Conservation (phyloP, 2,329 filamentous ascomycete genomes). For the Diaporthe citri region DNA sequence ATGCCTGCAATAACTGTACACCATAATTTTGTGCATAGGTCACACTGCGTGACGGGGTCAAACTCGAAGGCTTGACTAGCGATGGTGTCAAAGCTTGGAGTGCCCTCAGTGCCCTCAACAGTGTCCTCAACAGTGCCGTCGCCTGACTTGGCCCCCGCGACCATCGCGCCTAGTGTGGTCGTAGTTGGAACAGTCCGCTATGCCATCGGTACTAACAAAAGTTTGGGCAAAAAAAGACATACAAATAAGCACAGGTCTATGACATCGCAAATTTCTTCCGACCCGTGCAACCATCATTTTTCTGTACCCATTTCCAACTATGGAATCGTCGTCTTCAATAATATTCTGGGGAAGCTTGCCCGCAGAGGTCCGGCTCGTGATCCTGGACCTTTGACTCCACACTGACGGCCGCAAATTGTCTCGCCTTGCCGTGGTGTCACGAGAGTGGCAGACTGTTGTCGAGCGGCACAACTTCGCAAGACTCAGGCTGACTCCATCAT, state of each 20-base stretch:
- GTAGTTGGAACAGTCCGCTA: neutral
- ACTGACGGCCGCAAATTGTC: constrained; percentile 42
- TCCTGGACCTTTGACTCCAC: constrained; percentile 43
- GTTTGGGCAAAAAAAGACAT: neutral
- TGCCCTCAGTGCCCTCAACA: too few relatives aligned
- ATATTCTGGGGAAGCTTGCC: constrained; percentile 42
- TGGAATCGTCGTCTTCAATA: neutral
- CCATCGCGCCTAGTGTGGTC: neutral
- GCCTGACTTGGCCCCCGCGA: too few relatives aligned
- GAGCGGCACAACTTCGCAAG: constrained; percentile 48
- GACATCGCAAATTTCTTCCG: neutral
- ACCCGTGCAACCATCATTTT: neutral
- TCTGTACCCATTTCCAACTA: neutral
- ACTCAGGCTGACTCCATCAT: constrained; percentile 48
- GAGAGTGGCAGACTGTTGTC: constrained; percentile 48
- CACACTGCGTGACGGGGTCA: too few relatives aligned
- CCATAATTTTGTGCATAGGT: too few relatives aligned
- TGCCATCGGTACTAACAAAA: neutral
- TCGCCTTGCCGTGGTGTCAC: constrained; percentile 48
- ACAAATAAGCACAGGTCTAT: neutral
- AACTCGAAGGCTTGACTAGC: too few relatives aligned
- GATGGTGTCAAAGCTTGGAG: too few relatives aligned
- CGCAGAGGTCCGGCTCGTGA: constrained; percentile 44
- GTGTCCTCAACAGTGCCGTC: too few relatives aligned
- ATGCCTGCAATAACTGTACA: too few relatives aligned